Evolutionary conservation across 768 basidiomycete genomes (phyloP).

Genomic region (Boletellus sp.): DNA sequence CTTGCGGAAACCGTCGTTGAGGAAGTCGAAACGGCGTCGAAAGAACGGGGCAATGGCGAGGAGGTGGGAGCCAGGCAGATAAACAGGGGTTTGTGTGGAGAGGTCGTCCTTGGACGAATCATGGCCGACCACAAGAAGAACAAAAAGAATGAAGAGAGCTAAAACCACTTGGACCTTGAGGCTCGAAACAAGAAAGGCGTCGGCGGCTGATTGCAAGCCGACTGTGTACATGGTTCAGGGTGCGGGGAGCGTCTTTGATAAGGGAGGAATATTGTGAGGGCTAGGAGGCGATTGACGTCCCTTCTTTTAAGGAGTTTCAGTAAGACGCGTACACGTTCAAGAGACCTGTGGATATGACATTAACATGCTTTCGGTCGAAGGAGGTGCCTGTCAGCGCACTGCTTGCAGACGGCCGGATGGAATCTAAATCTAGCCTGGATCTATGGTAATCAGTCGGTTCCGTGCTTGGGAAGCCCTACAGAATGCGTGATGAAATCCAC

Average conservation of each 20-base stretch:
- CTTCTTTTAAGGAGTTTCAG: slow-evolving; percentile 22
- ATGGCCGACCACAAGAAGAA: slow-evolving; percentile 38
- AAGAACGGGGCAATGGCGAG: slow-evolving; percentile 67
- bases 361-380: slow-evolving; percentile 19
- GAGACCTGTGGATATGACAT: slow-evolving; percentile 25
- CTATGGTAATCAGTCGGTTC: slow-evolving; percentile 29
- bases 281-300: slow-evolving; percentile 18
- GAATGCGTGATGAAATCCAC: slow-evolving; percentile 13
- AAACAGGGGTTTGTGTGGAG: slow-evolving; percentile 40
- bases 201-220: slow-evolving; percentile 38
- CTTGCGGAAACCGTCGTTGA: slow-evolving; percentile 66
- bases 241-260: slow-evolving; percentile 25
- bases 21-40: slow-evolving; percentile 63
- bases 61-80: slow-evolving; percentile 56
- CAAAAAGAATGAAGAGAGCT: slow-evolving; percentile 32
- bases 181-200: slow-evolving; percentile 34
- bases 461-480: slow-evolving; percentile 13
- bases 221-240: slow-evolving; percentile 39
- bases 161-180: slow-evolving; percentile 33
- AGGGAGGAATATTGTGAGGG: slow-evolving; percentile 22
- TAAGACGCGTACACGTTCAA: slow-evolving; percentile 17
- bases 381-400: slow-evolving; percentile 19
- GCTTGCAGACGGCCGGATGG: slow-evolving; percentile 6
- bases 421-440: slow-evolving; percentile 17
- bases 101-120: slow-evolving; percentile 45